These are phyloP conservation scores for Fomitopsis pulvina DNA, from an alignment of 768 basidiomycete species.

Conservation along the genomic window DNA sequence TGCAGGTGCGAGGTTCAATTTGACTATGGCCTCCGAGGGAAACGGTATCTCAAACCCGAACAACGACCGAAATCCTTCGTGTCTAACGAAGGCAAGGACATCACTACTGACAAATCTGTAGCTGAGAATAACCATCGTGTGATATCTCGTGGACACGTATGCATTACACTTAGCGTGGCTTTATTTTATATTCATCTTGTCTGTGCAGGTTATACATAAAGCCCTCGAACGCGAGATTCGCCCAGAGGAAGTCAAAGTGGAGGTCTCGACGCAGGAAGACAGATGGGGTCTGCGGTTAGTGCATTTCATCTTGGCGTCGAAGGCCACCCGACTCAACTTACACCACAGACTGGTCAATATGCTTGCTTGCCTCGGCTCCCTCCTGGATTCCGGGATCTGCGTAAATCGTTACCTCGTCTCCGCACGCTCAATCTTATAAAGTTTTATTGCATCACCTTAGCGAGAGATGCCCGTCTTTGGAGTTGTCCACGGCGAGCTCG, in stretches of 20 bases:
- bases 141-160: slow-evolving; percentile 49
- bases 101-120: slow-evolving; percentile 43
- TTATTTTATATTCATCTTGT: background rate
- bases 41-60: slow-evolving; percentile 40
- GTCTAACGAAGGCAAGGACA: slow-evolving; percentile 52
- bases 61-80: slow-evolving; percentile 50
- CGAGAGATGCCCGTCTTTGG: slow-evolving; percentile 86
- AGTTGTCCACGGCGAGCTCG: slow-evolving; percentile 53
- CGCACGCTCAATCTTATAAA: background rate
- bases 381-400: slow-evolving; percentile 41
- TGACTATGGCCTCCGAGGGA: slow-evolving; percentile 66
- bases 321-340: background rate
- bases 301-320: background rate
- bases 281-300: slow-evolving; percentile 70
- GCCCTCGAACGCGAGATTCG: slow-evolving; percentile 68
- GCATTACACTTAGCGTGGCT: too few species aligned
- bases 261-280: slow-evolving; percentile 53
- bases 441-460: slow-evolving; percentile 27
- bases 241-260: slow-evolving; percentile 48
- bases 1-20: slow-evolving; percentile 75
- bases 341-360: slow-evolving; percentile 62
- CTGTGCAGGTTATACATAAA: slow-evolving; percentile 49
- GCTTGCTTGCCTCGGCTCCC: slow-evolving; percentile 52
- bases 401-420: slow-evolving; percentile 33
- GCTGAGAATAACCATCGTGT: slow-evolving; percentile 49